Base-by-base conservation (phyloP, 2,329 filamentous ascomycete species). In the Colletotrichum incanum region DNA sequence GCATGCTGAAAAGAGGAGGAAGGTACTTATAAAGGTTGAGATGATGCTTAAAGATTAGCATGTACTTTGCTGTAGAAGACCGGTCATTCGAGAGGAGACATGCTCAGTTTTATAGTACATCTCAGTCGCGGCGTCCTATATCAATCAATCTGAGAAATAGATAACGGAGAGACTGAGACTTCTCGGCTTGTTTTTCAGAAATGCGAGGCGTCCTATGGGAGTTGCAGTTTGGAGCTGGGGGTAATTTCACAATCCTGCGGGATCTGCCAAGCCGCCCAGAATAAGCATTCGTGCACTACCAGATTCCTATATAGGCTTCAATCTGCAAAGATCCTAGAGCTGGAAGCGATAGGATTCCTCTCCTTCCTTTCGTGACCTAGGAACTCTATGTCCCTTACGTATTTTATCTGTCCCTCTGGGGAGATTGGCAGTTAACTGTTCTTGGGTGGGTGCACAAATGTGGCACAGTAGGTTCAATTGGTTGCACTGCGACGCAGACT, bases 351-450 rank as follows among this genome's bases (percentile, higher is more conserved):
- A 37, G 16, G 3, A 31, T 8, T 11, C 9, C 3, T 34, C 49
- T 49, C 65, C 65, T 67, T 67, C 56, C 56, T n/a, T 37, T 54
- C 37, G 23, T 18, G 47, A 62, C 8, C 37, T 67, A 55, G 56
- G 14, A 16, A 34, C 6, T n/a, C 1, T 16, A 23, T 6, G 11
- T 16, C 7, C 14, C 39, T 34, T 23, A 9, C 23, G 3, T 28
- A 12, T 28, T 16, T 9, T 11, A 26, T n/a, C 59, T 12, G 45
- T 37, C 9, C 7, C 16, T 4, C 12, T 26, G 34, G 4, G 14
- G 34, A 23, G 6, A 41, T 26, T 26, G 9, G 5, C 6, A 26
- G 34, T 26, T 39, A 34, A 5, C 12, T 9, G 7, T 26, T 14
- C 34, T 34, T 9, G 28, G 3, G 5, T 6, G 18, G 18, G 28